These are phyloP conservation scores for Jamesozyma piceae DNA, from an alignment of 805 yeast species.

Conservation along the genomic window DNA sequence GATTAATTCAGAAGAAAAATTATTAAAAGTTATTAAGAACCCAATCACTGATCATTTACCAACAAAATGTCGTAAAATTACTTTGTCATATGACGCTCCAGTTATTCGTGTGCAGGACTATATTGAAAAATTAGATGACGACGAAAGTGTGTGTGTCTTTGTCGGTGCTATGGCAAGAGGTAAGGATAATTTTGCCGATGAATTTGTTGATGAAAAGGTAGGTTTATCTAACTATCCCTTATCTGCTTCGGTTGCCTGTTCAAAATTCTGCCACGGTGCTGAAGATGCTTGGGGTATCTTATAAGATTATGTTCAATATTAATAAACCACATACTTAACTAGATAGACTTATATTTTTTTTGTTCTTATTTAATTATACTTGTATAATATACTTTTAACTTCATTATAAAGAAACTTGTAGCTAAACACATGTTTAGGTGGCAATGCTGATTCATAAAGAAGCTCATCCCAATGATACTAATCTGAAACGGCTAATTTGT, in stretches of 20 bases:
- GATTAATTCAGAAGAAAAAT: constrained; percentile 89
- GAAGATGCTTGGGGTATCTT: constrained; percentile 93
- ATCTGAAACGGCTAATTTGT: neutral
- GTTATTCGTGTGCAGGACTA: constrained; percentile 84
- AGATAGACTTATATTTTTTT: neutral
- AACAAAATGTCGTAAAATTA: constrained; percentile 86
- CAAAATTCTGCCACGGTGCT: constrained; percentile 96
- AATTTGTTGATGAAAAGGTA: constrained; percentile 89
- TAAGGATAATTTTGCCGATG: constrained; percentile 94
- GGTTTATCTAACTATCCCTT: constrained; percentile 93
- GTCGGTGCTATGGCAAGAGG: constrained; percentile 99
- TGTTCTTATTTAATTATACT: neutral
- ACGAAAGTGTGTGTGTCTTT: constrained; percentile 93
- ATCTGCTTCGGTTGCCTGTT: constrained; percentile 95
- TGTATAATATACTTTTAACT: neutral
- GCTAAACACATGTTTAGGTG: too few species aligned
- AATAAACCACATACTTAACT: neutral
- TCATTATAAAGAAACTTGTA: too few species aligned
- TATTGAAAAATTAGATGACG: constrained; percentile 65
- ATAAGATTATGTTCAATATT: constrained; percentile 8
- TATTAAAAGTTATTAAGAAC: constrained; percentile 88
- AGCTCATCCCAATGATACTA: too few species aligned
- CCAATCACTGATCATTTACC: constrained; percentile 97
- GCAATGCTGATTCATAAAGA: too few species aligned
- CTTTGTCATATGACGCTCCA: constrained; percentile 86